Base-by-base conservation (phyloP, 2,329 filamentous ascomycete species). In the Bipolaris cookei region DNA sequence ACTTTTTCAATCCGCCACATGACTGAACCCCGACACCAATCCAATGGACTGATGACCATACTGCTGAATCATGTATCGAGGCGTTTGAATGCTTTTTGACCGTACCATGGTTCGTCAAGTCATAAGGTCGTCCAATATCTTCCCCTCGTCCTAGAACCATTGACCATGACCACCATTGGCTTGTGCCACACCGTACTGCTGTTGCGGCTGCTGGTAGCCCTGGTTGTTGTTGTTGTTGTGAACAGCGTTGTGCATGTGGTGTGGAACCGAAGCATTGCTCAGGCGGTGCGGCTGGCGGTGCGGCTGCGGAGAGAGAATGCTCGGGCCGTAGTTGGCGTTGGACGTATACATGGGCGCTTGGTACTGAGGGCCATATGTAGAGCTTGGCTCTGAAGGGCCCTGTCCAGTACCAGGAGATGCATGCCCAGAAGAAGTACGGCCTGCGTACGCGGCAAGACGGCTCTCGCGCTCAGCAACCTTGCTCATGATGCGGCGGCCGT, bases 401-500 rank as follows among this genome's bases (percentile, higher is more conserved):
- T 72, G 71, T 20, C 63, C 62, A 10, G 60, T 63, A 54, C 70
- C 68, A 13, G 74, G 73, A 11, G 74, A 75, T 13, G 57, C 68
- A 23, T 64, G 61, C 6, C 63, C 63, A 18, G 67, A 66, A 42
- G 62, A 51, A 41, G 55, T 46, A 34, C 70, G 73, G 25, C 72
- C 71, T 20, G 70, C 69, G 58, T 63, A 74, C 13, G 68, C 66
- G 32, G 67, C 64, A 21, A 76, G 66, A 25, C 73, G 73, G 56
- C 65, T 65, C 64, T 87, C 84, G 43, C 81, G 78, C 50, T 84
- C 83, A 69, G 83, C 78, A 55, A 99, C 90, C 83, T 98, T 98
- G 74, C 90, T 90, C 73, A 91, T 89, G 69, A 98, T 96, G 61
- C 95, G 92, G 65, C 95, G 93, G 51, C 95, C 95, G 75, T 98